These are phyloP conservation scores for Nelumbo lutea DNA, from an alignment of 164 flowering plant genomes.

Conservation along the genomic window DNA sequence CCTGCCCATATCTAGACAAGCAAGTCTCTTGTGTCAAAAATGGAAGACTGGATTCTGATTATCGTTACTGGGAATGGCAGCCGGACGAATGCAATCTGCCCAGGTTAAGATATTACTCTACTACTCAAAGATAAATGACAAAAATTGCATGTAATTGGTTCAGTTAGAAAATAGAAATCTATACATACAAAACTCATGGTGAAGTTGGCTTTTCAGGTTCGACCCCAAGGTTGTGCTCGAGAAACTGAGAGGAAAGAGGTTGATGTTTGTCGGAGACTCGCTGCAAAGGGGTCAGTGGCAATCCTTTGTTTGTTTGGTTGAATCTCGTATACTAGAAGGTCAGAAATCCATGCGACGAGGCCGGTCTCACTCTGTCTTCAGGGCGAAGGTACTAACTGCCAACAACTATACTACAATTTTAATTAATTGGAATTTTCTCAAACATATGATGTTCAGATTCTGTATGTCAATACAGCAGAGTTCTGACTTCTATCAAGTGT, in stretches of 20 bases:
- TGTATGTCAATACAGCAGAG: no score
- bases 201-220: constrained; percentile 41
- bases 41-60: constrained; percentile 71
- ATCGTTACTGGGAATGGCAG: constrained; percentile 89
- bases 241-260: constrained; percentile 73
- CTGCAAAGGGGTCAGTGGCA: constrained; percentile 84
- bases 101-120: constrained; percentile 30
- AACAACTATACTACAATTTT: not conserved
- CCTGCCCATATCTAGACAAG: constrained; percentile 65
- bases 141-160: not conserved
- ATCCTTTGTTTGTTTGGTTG: constrained; percentile 80
- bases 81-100: constrained; percentile 82
- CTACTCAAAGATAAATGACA: no score
- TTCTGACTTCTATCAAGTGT: no score
- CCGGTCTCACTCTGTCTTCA: constrained; percentile 55
- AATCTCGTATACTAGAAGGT: constrained; percentile 51
- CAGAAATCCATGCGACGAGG: constrained; percentile 58
- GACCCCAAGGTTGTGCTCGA: constrained; percentile 46
- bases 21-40: constrained; percentile 72
- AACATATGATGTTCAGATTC: no score
- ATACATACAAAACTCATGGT: not conserved
- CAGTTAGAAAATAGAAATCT: not conserved
- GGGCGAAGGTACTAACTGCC: constrained; percentile 45
- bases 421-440: not conserved
- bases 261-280: constrained; percentile 92